Conservation (phyloP, 192 early-diverging fungal genomes). For the Geranomyces michiganensis region DNA sequence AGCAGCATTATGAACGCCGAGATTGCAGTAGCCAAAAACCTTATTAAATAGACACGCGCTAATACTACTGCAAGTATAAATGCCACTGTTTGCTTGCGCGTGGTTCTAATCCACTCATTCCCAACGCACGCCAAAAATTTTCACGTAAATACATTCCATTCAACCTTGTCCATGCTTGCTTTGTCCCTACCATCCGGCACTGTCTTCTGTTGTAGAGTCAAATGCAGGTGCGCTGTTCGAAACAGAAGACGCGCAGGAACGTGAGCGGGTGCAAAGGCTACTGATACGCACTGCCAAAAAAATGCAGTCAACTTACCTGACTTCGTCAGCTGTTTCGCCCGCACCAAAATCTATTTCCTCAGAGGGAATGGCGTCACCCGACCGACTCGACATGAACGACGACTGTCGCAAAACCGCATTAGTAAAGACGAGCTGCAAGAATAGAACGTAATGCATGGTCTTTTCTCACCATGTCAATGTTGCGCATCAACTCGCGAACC, state of each 20-base stretch:
- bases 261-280: too few species aligned
- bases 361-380: not conserved
- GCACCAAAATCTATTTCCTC: constrained; percentile 18
- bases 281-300: not conserved
- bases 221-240: constrained; percentile 14
- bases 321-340: constrained; percentile 36
- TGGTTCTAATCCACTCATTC: too few species aligned
- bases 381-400: constrained; percentile 7
- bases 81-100: too few species aligned
- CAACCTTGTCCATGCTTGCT: too few species aligned
- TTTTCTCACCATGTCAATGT: not conserved
- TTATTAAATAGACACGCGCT: not conserved
- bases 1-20: constrained; percentile 94
- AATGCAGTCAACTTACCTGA: constrained; percentile 22
- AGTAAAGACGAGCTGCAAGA: not conserved
- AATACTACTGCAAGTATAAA: too few species aligned
- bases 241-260: not conserved
- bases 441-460: too few species aligned
- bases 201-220: constrained; percentile 6
- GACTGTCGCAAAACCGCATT: not conserved
- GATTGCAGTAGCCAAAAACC: constrained; percentile 69
- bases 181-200: too few species aligned
- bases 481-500: constrained; percentile 9
- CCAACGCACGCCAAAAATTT: too few species aligned
- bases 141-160: too few species aligned